Conservation (phyloP, 1,284 basidiomycete species). For the Apiotrichum gracile region DNA sequence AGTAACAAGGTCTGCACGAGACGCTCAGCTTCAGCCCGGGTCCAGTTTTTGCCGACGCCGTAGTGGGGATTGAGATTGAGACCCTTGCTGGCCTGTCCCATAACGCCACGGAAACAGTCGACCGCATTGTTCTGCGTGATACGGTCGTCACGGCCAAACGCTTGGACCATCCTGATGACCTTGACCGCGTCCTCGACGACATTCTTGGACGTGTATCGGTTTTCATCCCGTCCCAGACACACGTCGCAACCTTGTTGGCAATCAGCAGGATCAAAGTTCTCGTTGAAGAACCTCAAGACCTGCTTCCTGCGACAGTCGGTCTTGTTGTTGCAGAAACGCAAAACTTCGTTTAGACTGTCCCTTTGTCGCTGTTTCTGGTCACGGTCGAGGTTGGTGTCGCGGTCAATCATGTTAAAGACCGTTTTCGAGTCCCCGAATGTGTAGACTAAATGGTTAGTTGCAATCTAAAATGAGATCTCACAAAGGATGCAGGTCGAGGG, state of each 20-base stretch:
- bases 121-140: slow-evolving; percentile 41
- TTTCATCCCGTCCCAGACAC: slow-evolving; percentile 34
- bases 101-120: slow-evolving; percentile 40
- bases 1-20: slow-evolving; percentile 41
- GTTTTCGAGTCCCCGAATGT: slow-evolving; percentile 51
- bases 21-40: slow-evolving; percentile 36
- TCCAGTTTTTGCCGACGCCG: slow-evolving; percentile 39
- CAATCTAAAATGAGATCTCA: too few relatives aligned
- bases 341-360: slow-evolving; percentile 56
- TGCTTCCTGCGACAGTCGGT: slow-evolving; percentile 81
- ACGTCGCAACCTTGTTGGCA: slow-evolving; percentile 46
- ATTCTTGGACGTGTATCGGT: slow-evolving; percentile 30
- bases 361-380: slow-evolving; percentile 58
- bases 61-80: slow-evolving; percentile 31
- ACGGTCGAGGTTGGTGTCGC: slow-evolving; percentile 49
- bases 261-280: slow-evolving; percentile 39
- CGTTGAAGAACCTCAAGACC: slow-evolving; percentile 56
- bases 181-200: slow-evolving; percentile 34
- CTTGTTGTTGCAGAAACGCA: slow-evolving; percentile 71
- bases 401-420: slow-evolving; percentile 55
- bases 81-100: slow-evolving; percentile 26
- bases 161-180: slow-evolving; percentile 35
- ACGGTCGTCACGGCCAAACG: slow-evolving; percentile 20
- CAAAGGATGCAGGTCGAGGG: slow-evolving; percentile 61
- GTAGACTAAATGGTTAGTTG: too few relatives aligned